These are phyloP conservation scores for Xylaria cubensis DNA, from an alignment of 495 filamentous ascomycete species.

Conservation along the genomic window DNA sequence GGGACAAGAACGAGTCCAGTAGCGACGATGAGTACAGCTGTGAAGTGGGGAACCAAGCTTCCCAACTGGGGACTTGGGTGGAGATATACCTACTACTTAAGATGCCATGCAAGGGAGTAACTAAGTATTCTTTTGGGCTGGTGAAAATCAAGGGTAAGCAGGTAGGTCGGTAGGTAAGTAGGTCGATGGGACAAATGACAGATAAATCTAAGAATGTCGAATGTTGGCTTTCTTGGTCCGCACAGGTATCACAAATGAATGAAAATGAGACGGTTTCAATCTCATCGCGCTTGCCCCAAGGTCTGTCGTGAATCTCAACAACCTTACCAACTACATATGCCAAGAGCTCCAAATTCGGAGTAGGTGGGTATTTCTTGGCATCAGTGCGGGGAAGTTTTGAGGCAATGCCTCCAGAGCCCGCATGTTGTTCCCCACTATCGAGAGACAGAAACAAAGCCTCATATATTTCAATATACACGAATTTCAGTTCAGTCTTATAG, in stretches of 20 bases:
- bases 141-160: neutral
- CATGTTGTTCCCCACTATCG: neutral
- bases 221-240: neutral
- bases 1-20: neutral
- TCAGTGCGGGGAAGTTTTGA: slow-evolving; percentile 1
- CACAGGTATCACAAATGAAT: neutral
- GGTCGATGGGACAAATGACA: too few relatives aligned
- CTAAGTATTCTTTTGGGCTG: neutral
- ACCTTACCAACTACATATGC: neutral
- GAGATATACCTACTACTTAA: too few relatives aligned
- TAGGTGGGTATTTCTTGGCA: slow-evolving; percentile 4
- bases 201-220: neutral
- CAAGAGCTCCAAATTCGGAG: neutral
- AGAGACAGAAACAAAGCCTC: neutral
- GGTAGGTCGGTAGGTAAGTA: neutral
- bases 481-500: neutral
- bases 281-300: neutral
- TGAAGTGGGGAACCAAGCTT: slow-evolving; percentile 20
- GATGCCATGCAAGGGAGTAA: neutral
- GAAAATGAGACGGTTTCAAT: neutral
- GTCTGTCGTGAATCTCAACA: neutral
- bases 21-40: neutral
- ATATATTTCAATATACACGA: neutral
- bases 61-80: neutral
- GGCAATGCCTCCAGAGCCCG: neutral